These are phyloP conservation scores for Scheffersomyces stambukii DNA, from an alignment of 1,139 yeast genomes.

Conservation along the genomic window DNA sequence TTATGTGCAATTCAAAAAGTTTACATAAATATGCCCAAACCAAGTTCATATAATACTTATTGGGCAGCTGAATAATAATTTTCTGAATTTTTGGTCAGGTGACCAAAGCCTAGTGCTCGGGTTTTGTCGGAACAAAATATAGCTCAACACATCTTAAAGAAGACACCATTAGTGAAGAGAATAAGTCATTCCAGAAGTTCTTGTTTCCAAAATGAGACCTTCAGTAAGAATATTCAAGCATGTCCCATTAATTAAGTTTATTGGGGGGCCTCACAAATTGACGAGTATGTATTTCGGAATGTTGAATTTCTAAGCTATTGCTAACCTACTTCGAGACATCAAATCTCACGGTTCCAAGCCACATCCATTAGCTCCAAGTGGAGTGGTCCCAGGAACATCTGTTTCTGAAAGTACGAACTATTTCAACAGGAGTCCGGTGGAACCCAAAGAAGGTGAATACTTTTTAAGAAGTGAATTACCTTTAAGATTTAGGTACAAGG, in stretches of 20 bases:
- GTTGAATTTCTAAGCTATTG: slow-evolving; percentile 9
- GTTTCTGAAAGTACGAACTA: slow-evolving; percentile 12
- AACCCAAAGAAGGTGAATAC: slow-evolving; percentile 45
- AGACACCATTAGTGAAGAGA: too few species aligned
- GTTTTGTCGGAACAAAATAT: too few species aligned
- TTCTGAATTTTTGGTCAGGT: too few species aligned
- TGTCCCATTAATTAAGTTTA: slow-evolving; percentile 58
- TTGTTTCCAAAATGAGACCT: too few species aligned
- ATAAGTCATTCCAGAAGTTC: too few species aligned
- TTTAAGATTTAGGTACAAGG: slow-evolving; percentile 60
- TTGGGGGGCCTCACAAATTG: slow-evolving; percentile 55
- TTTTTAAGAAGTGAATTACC: slow-evolving; percentile 66
- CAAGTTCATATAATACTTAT: too few species aligned
- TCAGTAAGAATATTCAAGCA: slow-evolving; percentile 30
- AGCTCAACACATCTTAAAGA: too few species aligned
- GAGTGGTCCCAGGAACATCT: slow-evolving; percentile 41
- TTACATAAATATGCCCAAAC: too few species aligned
- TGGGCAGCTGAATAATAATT: too few species aligned
- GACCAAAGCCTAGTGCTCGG: too few species aligned
- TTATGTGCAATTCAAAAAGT: too few species aligned
- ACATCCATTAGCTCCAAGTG: slow-evolving; percentile 53
- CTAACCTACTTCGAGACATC: slow-evolving; percentile 22
- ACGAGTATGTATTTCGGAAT: slow-evolving; percentile 10
- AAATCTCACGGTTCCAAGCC: slow-evolving; percentile 24
- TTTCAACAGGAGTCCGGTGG: slow-evolving; percentile 31